Conservation (phyloP, 2,329 filamentous ascomycete genomes). For the Neofusicoccum ribis region DNA sequence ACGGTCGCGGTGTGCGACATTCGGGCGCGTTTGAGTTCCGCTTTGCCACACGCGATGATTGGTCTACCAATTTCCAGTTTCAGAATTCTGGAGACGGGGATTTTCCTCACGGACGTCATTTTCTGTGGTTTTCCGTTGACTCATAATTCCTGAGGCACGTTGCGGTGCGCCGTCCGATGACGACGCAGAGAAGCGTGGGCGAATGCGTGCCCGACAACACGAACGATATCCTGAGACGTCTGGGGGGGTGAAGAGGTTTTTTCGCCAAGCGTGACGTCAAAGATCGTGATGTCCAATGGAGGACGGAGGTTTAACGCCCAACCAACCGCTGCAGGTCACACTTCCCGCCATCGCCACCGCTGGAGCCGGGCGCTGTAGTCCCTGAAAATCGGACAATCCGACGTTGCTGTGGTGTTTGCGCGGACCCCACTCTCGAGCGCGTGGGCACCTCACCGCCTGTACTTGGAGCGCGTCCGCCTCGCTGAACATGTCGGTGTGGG, state of each 20-base stretch:
- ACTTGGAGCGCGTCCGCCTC: constrained; percentile 1
- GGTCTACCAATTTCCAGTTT: constrained; percentile 9
- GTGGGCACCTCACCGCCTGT: constrained; percentile 8
- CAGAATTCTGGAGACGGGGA: constrained; percentile 4
- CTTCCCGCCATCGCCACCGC: neutral
- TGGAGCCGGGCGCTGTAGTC: constrained; percentile 6
- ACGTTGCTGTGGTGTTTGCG: constrained; percentile 1
- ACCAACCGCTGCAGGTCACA: constrained; percentile 3
- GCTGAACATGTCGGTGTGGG: constrained; percentile 16
- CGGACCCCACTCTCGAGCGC: constrained; percentile 5
- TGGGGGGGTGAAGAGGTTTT: neutral
- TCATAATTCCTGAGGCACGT: neutral
- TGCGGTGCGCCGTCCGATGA: neutral
- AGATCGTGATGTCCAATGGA: constrained; percentile 11
- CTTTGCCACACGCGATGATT: constrained; percentile 4
- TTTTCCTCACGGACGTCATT: constrained; percentile 5
- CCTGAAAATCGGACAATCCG: constrained; percentile 16
- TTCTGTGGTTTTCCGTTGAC: neutral
- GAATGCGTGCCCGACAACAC: neutral
- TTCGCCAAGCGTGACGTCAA: constrained; percentile 4
- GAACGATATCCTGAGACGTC: neutral
- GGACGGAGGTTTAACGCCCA: constrained; percentile 6
- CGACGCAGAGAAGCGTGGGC: neutral
- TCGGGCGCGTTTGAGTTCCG: neutral
- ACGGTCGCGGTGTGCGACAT: constrained; percentile 10